Evolutionary conservation across 2,329 filamentous ascomycete species (phyloP).

Genomic region (Arthrobotrys entomopaga): DNA sequence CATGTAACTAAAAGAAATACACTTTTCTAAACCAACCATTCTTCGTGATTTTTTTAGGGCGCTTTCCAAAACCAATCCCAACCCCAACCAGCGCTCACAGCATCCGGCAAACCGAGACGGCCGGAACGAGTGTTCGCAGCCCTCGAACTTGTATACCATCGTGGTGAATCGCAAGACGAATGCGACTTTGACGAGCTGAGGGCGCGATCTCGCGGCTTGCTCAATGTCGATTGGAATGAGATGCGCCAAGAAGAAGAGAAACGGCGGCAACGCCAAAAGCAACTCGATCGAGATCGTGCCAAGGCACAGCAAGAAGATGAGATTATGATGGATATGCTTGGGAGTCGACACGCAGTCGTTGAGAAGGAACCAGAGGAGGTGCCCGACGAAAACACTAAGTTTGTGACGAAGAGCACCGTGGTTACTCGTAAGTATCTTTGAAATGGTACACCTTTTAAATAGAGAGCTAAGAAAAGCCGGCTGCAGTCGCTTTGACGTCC

Average conservation of each 20-base stretch:
- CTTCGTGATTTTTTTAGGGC: constrained; percentile 60
- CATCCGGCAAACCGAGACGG: constrained; percentile 73
- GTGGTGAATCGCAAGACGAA: constrained; percentile 53
- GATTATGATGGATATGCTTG: constrained; percentile 49
- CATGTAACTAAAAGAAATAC: constrained; percentile 58
- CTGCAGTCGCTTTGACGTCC: constrained; percentile 33
- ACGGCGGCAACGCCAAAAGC: constrained; percentile 29
- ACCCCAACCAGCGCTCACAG: constrained; percentile 81
- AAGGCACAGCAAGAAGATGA: constrained; percentile 39
- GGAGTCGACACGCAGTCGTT: constrained; percentile 40
- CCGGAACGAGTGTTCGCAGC: constrained; percentile 69
- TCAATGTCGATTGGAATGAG: constrained; percentile 67
- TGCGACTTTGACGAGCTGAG: constrained; percentile 83
- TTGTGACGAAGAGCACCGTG: constrained; percentile 43
- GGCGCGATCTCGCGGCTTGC: constrained; percentile 77
- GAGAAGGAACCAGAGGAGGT: constrained; percentile 57
- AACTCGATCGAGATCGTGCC: constrained; percentile 39
- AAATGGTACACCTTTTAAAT: not conserved
- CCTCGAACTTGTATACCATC: constrained; percentile 33
- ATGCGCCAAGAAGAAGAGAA: constrained; percentile 60
- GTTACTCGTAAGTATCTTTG: constrained; percentile 32
- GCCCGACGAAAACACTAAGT: constrained; percentile 61
- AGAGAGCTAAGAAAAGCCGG: not conserved
- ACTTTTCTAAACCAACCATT: constrained; percentile 60
- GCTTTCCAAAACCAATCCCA: constrained; percentile 62